Percentiles rank a stretch among this genome's conserved stretches.
phyloP scores from a whole-genome alignment of 208 protist genomes.

The Plasmodiophora brassicae region DNA sequence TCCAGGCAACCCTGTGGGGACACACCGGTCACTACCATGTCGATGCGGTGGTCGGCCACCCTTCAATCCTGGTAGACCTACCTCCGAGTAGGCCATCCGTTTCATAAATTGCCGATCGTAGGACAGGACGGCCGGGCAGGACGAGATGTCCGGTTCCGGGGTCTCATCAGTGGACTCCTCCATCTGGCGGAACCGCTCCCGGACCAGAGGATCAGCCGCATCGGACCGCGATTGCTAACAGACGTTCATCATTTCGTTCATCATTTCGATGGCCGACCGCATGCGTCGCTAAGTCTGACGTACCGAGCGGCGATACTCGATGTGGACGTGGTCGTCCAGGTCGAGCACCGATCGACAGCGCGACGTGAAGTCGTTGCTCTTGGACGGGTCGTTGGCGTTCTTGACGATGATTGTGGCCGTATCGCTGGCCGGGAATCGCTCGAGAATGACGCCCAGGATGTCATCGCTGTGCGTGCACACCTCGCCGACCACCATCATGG shows the following conservation, averaged over 20 bases:
- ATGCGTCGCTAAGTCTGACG: too few species aligned
- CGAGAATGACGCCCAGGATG: neutral
- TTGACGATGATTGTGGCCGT: neutral
- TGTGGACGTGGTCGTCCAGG: neutral
- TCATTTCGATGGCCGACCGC: too few species aligned
- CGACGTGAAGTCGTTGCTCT: neutral
- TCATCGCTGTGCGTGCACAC: neutral
- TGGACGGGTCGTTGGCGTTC: neutral
- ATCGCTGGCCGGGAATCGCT: neutral
- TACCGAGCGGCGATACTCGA: neutral
- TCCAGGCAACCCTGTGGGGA: neutral
- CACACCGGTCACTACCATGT: neutral
- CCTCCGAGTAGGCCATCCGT: neutral
- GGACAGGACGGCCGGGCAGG: neutral
- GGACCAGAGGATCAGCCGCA: too few species aligned
- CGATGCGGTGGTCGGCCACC: neutral
- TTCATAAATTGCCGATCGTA: constrained; percentile 18
- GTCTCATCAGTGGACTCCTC: too few species aligned
- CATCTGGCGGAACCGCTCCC: too few species aligned
- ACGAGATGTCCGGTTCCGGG: too few species aligned
- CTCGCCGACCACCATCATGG: neutral
- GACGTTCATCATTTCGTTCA: too few species aligned
- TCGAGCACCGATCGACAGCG: neutral
- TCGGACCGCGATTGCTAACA: too few species aligned
- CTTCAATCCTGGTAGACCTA: neutral